Conservation (phyloP, 768 basidiomycete genomes). For the Symmetrospora coprosmae region DNA sequence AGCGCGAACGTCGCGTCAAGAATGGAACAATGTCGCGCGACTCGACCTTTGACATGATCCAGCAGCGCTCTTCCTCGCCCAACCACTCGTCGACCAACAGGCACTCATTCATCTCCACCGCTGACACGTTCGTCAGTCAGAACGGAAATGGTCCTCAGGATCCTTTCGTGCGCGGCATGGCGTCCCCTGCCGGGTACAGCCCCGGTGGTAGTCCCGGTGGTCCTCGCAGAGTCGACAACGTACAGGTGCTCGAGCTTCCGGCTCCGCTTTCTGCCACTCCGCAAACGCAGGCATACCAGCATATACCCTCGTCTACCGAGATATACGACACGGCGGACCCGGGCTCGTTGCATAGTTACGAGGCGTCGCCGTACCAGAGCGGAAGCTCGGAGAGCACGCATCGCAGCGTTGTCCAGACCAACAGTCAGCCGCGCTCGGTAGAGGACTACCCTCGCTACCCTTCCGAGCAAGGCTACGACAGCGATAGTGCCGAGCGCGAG, state of each 20-base stretch:
- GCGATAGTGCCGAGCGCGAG: slow-evolving; percentile 25
- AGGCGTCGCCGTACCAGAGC: slow-evolving; percentile 19
- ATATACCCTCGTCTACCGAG: slow-evolving; percentile 6
- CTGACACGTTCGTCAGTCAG: slow-evolving; percentile 43
- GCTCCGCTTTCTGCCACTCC: slow-evolving; percentile 29
- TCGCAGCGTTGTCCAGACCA: background rate
- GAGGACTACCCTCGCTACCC: slow-evolving; percentile 29
- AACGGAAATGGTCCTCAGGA: slow-evolving; percentile 21
- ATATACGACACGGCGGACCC: slow-evolving; percentile 16
- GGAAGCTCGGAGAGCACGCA: slow-evolving; percentile 8
- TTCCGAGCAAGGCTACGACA: slow-evolving; percentile 12
- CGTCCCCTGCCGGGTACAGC: slow-evolving; percentile 34
- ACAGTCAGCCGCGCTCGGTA: background rate
- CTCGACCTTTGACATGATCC: slow-evolving; percentile 48
- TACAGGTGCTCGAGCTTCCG: slow-evolving; percentile 38
- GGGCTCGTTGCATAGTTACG: slow-evolving; percentile 6
- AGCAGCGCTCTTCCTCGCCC: slow-evolving; percentile 40
- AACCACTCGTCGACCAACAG: slow-evolving; percentile 40
- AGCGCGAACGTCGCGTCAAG: slow-evolving; percentile 88
- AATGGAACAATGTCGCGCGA: slow-evolving; percentile 70
- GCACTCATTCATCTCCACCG: slow-evolving; percentile 63
- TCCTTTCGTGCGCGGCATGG: slow-evolving; percentile 23
- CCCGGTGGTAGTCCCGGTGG: slow-evolving; percentile 26
- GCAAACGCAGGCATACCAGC: slow-evolving; percentile 12
- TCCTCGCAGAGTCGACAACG: slow-evolving; percentile 10